Base-by-base conservation (phyloP, 1,284 basidiomycete genomes). In the Mycena sp. region DNA sequence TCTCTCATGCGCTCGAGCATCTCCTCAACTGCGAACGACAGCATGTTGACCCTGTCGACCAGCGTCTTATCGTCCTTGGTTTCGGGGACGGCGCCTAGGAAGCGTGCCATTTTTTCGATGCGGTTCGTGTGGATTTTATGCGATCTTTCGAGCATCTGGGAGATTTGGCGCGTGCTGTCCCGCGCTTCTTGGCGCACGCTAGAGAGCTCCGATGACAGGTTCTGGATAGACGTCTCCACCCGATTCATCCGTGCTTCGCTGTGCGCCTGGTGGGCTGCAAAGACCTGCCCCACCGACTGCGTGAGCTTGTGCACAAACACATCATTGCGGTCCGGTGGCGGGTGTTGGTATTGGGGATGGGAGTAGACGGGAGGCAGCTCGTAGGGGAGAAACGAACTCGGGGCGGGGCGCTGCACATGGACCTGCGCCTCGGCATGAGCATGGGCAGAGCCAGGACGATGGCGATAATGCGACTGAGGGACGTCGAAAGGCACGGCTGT, bases 1-100 rank as follows among this genome's bases (percentile, higher is more conserved):
- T 65, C 63, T n/a, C 51, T 65, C 25, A 56, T 9, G 37, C 50
- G 46, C n/a, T 64, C 58, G 5, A 56, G 28, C 14, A 64, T n/a
- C 17, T 64, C 63, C 23, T 60, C 63, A 4, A 64, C 46, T 2
- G 57, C 57, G 23, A 64, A 64, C 6, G 52, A 55, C 10, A 60
- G 9, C 26, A 54, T 16, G 29, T 64, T 52, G 4, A 64, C 56
- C 41, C 52, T 55, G 6, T 46, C 23, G 0, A 60, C 38, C 23
- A 64, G 28, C 1, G 51, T 56, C 26, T 64, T 60, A 16, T 51
- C 40, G 14, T 64, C 53, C 21, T 45, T 35, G 23, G 45, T n/a
- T n/a, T n/a, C n/a, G n/a, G n/a, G n/a, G n/a, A n/a, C n/a, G n/a
- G n/a, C n/a, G n/a, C n/a, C n/a, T n/a, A n/a, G n/a, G n/a, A n/a